Base-by-base conservation (phyloP, 1,139 yeast genomes). In the Trichomonascaceae sp. region DNA sequence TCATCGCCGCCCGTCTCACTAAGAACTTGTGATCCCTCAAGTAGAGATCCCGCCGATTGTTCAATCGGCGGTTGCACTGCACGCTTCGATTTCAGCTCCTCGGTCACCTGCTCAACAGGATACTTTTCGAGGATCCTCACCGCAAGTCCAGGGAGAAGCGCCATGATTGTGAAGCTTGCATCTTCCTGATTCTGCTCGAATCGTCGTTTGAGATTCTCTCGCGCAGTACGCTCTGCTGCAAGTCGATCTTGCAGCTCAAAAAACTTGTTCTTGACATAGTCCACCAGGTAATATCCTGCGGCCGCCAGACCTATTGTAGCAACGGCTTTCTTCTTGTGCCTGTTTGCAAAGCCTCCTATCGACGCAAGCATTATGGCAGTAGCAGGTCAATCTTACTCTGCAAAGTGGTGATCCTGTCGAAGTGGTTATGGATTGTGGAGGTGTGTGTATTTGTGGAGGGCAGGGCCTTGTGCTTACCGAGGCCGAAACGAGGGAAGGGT, bases 181-280 rank as follows among this genome's bases (percentile, higher is more conserved):
- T 89, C 97, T 47, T 77, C 78, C 51, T 87, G 97, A 15, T 95
- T 89, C 60, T 85, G 96, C 35, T 79, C 74, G 51, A 85, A 89
- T 41, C 94, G 61, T 13, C 64, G 49, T 32, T 62, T 59, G 30
- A 62, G 48, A 39, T 80, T 93, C 50, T 82, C 94, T 47, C 77
- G 74, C 34, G 85, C 77, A 39, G 77, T 72, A 37, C 78, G 70
- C 57, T 84, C 93, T 46, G 80, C 81, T 38, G 71, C 67, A 38
- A 84, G 59, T 31, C 76, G 65, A 43, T 76, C 71, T 51, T 78
- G 87, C 45, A 78, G 69, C 51, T 76, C 76, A 35, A 68, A 60
- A 43, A 82, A 62, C 54, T 75, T 74, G 45, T 65, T 62, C 43
- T 74, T 64, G 25, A 80, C 65, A 49, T 72, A 76, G 37, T 71